phyloP scores from a whole-genome alignment of 1,284 basidiomycete species.

The Cryptococcus sp. region DNA sequence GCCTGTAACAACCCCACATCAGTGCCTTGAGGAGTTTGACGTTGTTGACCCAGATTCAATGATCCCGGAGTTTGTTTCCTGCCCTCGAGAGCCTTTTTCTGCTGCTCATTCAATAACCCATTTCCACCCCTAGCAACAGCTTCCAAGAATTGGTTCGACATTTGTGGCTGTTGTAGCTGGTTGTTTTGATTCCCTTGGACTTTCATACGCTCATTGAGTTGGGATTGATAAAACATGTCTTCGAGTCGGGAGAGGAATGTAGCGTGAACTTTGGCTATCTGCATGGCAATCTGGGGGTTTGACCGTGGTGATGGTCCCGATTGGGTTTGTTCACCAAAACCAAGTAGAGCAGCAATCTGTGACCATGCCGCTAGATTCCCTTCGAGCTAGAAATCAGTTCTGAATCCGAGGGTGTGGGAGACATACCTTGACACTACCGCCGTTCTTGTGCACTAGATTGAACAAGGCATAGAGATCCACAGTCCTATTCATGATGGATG shows the following conservation, averaged over 20 bases:
- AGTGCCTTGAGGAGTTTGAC: background rate
- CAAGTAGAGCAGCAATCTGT: conserved; percentile 27
- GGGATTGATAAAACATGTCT: conserved; percentile 17
- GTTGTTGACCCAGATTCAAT: background rate
- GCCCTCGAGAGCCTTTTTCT: background rate
- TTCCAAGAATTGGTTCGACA: background rate
- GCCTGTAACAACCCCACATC: background rate
- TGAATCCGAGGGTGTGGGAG: background rate
- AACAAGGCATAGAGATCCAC: conserved; percentile 31
- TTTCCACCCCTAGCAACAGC: background rate
- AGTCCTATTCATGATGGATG: conserved; percentile 19
- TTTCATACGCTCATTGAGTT: conserved; percentile 4
- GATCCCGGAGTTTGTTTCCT: background rate
- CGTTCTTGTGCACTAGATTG: conserved; percentile 30
- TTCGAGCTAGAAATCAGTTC: conserved; percentile 1
- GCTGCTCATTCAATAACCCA: background rate
- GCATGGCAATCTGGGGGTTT: conserved; percentile 19
- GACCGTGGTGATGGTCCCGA: conserved; percentile 24
- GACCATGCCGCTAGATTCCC: conserved; percentile 16
- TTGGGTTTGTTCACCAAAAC: conserved; percentile 20
- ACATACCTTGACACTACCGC: conserved; percentile 31
- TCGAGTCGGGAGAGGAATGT: conserved; percentile 19
- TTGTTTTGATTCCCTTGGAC: conserved; percentile 2
- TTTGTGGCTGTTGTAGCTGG: conserved; percentile 3
- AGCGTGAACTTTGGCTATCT: conserved; percentile 24